Evolutionary conservation across 768 basidiomycete species (phyloP), one percentile per base, ranked within the genome.

Genomic region (Termitomyces sp.): DNA sequence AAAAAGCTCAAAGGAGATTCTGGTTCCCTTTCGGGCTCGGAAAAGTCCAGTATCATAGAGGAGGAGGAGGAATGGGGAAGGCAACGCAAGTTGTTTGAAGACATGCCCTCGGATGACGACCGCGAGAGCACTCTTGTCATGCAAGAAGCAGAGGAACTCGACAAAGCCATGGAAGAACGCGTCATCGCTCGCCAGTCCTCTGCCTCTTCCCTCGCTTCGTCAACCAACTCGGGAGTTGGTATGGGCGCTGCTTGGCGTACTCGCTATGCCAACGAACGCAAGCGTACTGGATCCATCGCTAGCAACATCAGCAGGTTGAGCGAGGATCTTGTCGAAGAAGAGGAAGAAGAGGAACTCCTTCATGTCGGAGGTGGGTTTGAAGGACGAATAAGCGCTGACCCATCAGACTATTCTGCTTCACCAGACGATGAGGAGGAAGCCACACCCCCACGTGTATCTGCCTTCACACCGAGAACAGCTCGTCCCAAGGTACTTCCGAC

Each of bases 111-210:
- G 31, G 81, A 81, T 41, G 76, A 77, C 29, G 84, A 85, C 25
- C 75, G 69, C 20, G 84, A 89, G 60, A 82, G 75, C 63, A 70
- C 71, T 18, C 68, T 82, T 40, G 73, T 89, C 46, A 81, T 86
- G 76, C 85, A 82, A 53, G 91, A 93, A 72, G 91, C 91, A n/a
- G 81, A 75, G 46, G 88, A 84, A 15, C 80, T 94, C 35, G 91
- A 94, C 72, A 88, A 85, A 65, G 91, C 89, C 38, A 93, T 93
- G 91, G 89, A 92, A 64, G 83, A 89, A 56, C 87, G 91, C 54
- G 75, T 88, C 48, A 72, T 91, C 46, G 85, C 88, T 41, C 86
- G 90, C 63, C 89, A 85, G 64, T 75, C 81, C 0, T 90, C 90
- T 16, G 69, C 68, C 11, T 89, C 88, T 20, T 89, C 88, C 41